These are phyloP conservation scores for Bretziella fagacearum DNA, from an alignment of 2,329 filamentous ascomycete species.

Conservation along the genomic window DNA sequence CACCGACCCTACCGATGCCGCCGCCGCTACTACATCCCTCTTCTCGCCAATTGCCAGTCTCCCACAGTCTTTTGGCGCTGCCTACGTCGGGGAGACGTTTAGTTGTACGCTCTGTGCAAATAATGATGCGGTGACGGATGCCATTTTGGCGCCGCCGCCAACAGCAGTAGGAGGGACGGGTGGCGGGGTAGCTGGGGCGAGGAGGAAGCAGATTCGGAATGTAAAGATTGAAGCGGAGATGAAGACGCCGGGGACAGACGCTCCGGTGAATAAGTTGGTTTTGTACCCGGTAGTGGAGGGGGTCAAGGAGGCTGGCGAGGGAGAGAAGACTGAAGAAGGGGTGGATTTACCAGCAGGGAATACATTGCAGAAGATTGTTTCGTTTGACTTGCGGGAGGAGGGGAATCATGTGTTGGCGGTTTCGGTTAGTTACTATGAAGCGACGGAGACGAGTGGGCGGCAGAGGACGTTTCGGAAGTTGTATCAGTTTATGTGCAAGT, in stretches of 20 bases:
- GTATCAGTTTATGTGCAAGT: slow-evolving; percentile 91
- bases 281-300: slow-evolving; percentile 30
- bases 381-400: slow-evolving; percentile 82
- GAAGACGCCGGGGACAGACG: slow-evolving; percentile 57
- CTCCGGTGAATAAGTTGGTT: slow-evolving; percentile 43
- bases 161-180: slow-evolving; percentile 1
- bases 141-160: slow-evolving; percentile 16
- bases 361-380: slow-evolving; percentile 65
- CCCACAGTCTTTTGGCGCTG: slow-evolving; percentile 59
- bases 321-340: slow-evolving; percentile 17
- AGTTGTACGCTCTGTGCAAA: slow-evolving; percentile 92
- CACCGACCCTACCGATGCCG: background rate
- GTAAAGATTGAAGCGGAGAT: slow-evolving; percentile 82
- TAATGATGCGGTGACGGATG: slow-evolving; percentile 42
- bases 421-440: slow-evolving; percentile 87
- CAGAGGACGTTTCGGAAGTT: slow-evolving; percentile 82
- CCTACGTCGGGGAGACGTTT: slow-evolving; percentile 91
- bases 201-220: slow-evolving; percentile 43
- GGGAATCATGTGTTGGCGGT: slow-evolving; percentile 87
- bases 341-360: slow-evolving; percentile 42
- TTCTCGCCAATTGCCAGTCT: slow-evolving; percentile 13
- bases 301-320: slow-evolving; percentile 12
- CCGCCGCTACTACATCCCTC: slow-evolving; percentile 2
- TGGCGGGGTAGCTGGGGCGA: slow-evolving; percentile 10
- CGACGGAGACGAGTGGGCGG: slow-evolving; percentile 49